Evolutionary conservation across 2,329 filamentous ascomycete species (phyloP), one percentile per base, ranked within the genome.

Genomic region (Pseudocercospora crystallina): DNA sequence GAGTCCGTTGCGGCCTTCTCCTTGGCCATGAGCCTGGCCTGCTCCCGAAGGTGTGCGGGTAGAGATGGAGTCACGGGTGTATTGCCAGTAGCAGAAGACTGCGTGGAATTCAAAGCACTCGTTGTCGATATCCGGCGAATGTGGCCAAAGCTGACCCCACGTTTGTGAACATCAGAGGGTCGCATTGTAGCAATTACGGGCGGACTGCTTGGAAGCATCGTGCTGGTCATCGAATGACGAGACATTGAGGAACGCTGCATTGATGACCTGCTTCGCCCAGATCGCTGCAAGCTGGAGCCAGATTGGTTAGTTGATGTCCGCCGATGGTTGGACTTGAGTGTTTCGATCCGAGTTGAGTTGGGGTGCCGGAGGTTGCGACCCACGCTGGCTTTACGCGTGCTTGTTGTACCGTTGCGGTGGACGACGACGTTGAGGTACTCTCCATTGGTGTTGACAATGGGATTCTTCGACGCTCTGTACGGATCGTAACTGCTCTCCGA

Each of bases 401-500:
- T 70, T 62, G 68, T 53, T 66, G 57, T 49, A 65, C 71, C 43
- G 29, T 58, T 63, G 8, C 83, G 81, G 62, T 90, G 85, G 41
- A 94, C 77, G 0, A 82, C 83, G 44, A 90, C 81, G 60, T 83
- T 87, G 29, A 85, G 79, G 61, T 84, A 83, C 53, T 84, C 80
- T 7, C 75, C 77, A 43, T 82, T 77, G 0, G 75, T 71, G 17
- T 58, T 59, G 42, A 69, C 52, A 44, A 80, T 71, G 15, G 76
- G 73, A 48, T 79, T 73, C 57, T 80, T 78, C 2, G 86, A 90
- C 4, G 87, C 83, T 62, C 88, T 82, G 68, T 87, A 95, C 0
- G 90, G 90, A 67, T 96, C 91, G 61, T 95, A 95, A 69, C 86
- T 94, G 56, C 80, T 73, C 52, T 78, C 71, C 36, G 65, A 81